Evolutionary conservation across 306 rosid species (phyloP), one percentile per base, ranked within the genome.

Genomic region (Fragaria vesca): DNA sequence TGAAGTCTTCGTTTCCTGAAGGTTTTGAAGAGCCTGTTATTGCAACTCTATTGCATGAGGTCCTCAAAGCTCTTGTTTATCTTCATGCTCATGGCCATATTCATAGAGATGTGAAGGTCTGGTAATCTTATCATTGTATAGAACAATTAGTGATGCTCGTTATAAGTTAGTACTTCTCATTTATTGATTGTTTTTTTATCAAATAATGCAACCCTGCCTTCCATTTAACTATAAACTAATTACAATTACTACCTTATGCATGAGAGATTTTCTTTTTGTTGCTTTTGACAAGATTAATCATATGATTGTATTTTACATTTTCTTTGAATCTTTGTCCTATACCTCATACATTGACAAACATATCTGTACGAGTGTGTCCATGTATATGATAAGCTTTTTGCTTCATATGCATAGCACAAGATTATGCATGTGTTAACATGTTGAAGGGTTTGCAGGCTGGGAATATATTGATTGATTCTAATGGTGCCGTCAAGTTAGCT

Each of bases 31-130:
- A 94, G 87, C 86, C 91, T 86, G 93, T 89, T 87, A 94, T 94
- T 79, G 97, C 93, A 61, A 89, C 96, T 72, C 84, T 94, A 77
- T 72, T 94, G 87, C 91, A 90, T 42, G 98, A 94, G 83, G 98
- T 94, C 80, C 93, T 94, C 73, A 94, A 80, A 76, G 97, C 98
- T 86, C 93, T 94, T 80, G 98, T 90, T 57, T 94, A 92, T 87
- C 97, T 94, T 66, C 98, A 94, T 82, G 86, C 89, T 77, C 95
- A 92, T 51, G 98, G 98, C 15, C 92, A 90, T 88, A 94, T 94
- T 77, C 98, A 94, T 82, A 90, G 98, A 86, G 98, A 94, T 84
- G 93, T 94, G 79, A 94, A 94, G 98, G 98, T 94, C 84, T 38
- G 34, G 74, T 71, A 72, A 38, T 73, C 45, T 15, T 42, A 34